Base-by-base conservation (phyloP, 2,329 filamentous ascomycete genomes). In the Trichoderma sp. region DNA sequence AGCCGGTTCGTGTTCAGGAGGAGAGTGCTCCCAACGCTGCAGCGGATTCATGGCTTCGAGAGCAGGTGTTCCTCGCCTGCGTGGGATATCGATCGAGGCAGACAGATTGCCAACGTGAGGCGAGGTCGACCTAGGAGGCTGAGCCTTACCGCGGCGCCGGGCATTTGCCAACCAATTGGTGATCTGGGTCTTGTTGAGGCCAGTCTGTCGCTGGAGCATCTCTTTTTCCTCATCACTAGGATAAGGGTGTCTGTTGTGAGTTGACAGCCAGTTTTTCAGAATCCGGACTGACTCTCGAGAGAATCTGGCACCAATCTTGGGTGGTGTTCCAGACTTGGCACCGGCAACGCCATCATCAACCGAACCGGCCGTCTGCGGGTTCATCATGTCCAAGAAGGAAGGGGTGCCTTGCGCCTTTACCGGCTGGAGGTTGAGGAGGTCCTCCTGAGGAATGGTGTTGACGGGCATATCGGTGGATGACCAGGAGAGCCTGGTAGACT, bases 121-220 rank as follows among this genome's bases (percentile, higher is more conserved):
- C 5, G 94, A 95, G 21, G 89, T 91, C 35, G 90, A 91, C 77
- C 92, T 89, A 64, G 91, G 91, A 2, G 90, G 87, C 65, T 92
- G 90, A 73, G 93, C 91, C 85, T 97, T 98, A 79, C 94, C 92
- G 77, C 95, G 90, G 75, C 95, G 91, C 60, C 95, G 91, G 75
- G 95, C 95, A 83, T 98, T 98, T 76, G 95, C 95, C 64, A 98
- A 90, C 95, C 95, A 98, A 82, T 97, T 97, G 12, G 92, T 93
- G 79, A 98, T 96, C 81, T 98, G 95, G 16, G 89, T 93, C 80
- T 94, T 91, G 82, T 91, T 95, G 56, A 98, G 87, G 8, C 95
- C 94, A 1, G 95, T 98, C 79, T 93, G 90, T 64, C 90, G 88
- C 83, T 95, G 93, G 31, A 98, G 87, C 77, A 91, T 89, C 78